phyloP scores from a whole-genome alignment of 2,329 filamentous ascomycete species.

The Ascomycota sp. region DNA sequence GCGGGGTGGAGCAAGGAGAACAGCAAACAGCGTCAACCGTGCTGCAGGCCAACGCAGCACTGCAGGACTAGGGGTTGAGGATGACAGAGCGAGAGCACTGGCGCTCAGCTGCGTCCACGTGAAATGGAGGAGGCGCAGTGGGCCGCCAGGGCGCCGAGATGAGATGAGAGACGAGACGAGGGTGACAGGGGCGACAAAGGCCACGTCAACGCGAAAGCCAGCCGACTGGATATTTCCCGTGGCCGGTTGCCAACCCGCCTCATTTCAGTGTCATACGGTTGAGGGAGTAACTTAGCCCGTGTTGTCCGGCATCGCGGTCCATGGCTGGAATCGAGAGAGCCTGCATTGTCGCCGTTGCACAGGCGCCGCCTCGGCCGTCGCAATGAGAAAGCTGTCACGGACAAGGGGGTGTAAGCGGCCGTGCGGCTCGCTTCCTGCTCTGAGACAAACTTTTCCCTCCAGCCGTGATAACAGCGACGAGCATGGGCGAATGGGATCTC shows the following conservation, averaged over 20 bases:
- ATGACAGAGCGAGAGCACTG: neutral
- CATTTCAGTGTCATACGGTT: no score
- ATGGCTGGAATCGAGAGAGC: no score
- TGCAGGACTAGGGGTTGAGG: slow-evolving; percentile 10
- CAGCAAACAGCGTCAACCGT: slow-evolving; percentile 11
- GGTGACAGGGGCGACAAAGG: neutral
- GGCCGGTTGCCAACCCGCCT: no score
- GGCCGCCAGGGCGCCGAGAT: neutral
- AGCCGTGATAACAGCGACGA: neutral
- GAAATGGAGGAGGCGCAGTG: neutral
- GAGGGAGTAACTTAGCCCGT: no score
- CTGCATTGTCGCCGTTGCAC: no score
- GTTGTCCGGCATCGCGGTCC: no score
- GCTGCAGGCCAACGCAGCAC: slow-evolving; percentile 23
- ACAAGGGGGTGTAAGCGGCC: slow-evolving; percentile 1
- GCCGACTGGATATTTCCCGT: no score
- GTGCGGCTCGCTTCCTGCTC: slow-evolving; percentile 1
- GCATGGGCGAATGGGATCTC: slow-evolving; percentile 1
- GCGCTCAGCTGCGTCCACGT: neutral
- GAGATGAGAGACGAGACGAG: neutral
- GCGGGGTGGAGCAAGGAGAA: slow-evolving; percentile 11
- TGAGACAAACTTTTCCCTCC: slow-evolving; percentile 1
- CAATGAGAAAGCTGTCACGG: no score
- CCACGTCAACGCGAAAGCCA: no score
- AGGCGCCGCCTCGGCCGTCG: no score